Evolutionary conservation across 225 moss, liverwort and hornwort genomes (phyloP).

Genomic region (Sphagnum tenellum): DNA sequence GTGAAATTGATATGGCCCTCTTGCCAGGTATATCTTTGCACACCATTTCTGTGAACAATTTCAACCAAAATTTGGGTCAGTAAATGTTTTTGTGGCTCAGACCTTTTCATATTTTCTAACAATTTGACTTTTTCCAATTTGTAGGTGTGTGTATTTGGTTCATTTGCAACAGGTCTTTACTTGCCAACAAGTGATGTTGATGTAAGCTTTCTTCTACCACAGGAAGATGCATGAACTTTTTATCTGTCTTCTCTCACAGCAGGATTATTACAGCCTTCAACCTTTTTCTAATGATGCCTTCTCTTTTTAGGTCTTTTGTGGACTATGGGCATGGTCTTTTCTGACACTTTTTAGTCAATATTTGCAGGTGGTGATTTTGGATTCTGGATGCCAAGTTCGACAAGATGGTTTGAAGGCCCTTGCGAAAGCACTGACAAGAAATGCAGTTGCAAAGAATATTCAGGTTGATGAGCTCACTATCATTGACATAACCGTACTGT

Average conservation of each 20-base stretch:
- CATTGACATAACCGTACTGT: no score
- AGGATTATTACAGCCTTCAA: no score
- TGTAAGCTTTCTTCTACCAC: conserved; percentile 25
- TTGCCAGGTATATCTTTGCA: conserved; percentile 50
- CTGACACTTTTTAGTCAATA: no score
- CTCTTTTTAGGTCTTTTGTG: no score
- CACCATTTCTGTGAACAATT: not conserved
- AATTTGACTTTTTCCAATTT: conserved; percentile 7
- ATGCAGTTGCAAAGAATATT: conserved; percentile 71
- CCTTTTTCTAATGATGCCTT: no score
- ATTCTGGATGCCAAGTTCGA: conserved; percentile 74
- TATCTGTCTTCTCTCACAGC: no score
- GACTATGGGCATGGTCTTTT: no score
- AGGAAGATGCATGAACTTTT: not conserved
- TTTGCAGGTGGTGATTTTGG: conserved; percentile 81
- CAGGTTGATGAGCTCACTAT: conserved; percentile 30
- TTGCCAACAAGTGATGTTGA: conserved; percentile 94
- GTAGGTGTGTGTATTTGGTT: conserved; percentile 96
- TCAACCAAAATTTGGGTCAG: conserved; percentile 5
- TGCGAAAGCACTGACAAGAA: conserved; percentile 74
- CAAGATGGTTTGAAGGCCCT: conserved; percentile 92
- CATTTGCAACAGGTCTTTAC: conserved; percentile 98
- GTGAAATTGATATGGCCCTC: conserved; percentile 75
- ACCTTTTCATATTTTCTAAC: no score
- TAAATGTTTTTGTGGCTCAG: no score